Conservation (phyloP, 2,329 filamentous ascomycete species). For the Aspergillus aculeatinus region DNA sequence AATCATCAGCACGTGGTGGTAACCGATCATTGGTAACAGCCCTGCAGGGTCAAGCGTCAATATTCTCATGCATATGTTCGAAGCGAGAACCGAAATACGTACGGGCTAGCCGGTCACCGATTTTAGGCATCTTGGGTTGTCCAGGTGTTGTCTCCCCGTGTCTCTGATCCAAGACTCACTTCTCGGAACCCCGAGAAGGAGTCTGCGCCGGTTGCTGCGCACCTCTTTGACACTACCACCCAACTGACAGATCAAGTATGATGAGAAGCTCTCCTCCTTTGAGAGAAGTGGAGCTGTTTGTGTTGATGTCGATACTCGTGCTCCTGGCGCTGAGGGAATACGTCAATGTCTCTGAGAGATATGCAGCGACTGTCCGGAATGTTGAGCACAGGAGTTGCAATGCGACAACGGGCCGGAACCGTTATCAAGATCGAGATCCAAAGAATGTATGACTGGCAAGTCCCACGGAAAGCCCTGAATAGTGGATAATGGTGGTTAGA, state of each 20-base stretch:
- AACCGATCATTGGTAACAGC: conserved; percentile 62
- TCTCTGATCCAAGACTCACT: conserved; percentile 32
- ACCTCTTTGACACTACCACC: conserved; percentile 4
- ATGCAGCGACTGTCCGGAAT: conserved; percentile 13
- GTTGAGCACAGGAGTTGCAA: conserved; percentile 19
- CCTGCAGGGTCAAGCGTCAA: conserved; percentile 37
- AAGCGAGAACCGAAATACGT: conserved; percentile 20
- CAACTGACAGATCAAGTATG: not conserved
- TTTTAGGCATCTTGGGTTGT: conserved; percentile 30
- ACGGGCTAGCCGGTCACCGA: conserved; percentile 38
- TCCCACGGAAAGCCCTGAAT: conserved; percentile 19
- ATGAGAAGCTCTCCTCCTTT: too few relatives aligned
- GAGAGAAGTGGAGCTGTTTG: not conserved
- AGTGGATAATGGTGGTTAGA: conserved; percentile 28
- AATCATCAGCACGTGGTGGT: conserved; percentile 94
- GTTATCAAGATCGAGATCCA: conserved; percentile 13
- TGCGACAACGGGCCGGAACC: conserved; percentile 24
- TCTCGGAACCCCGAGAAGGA: conserved; percentile 45
- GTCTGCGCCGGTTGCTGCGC: conserved; percentile 16
- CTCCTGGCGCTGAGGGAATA: not conserved
- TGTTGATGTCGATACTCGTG: not conserved
- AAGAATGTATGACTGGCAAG: conserved; percentile 17
- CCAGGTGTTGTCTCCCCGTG: conserved; percentile 10
- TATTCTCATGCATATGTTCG: not conserved
- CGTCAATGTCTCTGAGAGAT: not conserved